phyloP scores from a whole-genome alignment of 305 asterid species.

The Vinca major region DNA sequence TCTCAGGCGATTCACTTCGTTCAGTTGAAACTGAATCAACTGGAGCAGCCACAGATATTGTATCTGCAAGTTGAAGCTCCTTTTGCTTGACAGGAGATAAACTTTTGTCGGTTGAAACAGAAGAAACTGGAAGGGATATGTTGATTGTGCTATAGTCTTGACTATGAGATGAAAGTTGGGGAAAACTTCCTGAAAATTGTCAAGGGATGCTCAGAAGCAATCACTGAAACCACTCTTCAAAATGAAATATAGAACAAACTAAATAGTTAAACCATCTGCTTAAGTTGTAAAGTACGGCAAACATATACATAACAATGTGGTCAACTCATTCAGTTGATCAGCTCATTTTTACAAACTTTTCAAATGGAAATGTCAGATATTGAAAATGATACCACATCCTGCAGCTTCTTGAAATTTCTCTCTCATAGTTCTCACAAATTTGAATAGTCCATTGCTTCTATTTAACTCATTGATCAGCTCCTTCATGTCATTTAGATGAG shows the following conservation, averaged over 20 bases:
- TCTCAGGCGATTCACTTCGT: constrained; percentile 36
- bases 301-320: not conserved
- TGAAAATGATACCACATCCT: constrained; percentile 38
- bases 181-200: constrained; percentile 34
- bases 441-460: constrained; percentile 65
- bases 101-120: constrained; percentile 51
- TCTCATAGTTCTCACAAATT: constrained; percentile 85
- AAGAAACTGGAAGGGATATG: constrained; percentile 53
- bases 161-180: constrained; percentile 25
- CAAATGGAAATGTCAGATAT: constrained; percentile 14
- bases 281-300: not conserved
- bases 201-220: constrained; percentile 23
- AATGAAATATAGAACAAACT: constrained; percentile 5
- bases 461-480: constrained; percentile 65
- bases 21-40: constrained; percentile 54
- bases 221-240: not conserved
- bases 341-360: not conserved
- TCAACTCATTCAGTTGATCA: not conserved
- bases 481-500: constrained; percentile 49
- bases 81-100: constrained; percentile 36
- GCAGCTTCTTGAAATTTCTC: constrained; percentile 73
- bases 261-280: not conserved
- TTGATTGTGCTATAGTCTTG: constrained; percentile 40
- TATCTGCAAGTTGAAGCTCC: constrained; percentile 36
- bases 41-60: constrained; percentile 49